phyloP scores from a whole-genome alignment of 2,329 filamentous ascomycete genomes.

The Botrytis aclada region DNA sequence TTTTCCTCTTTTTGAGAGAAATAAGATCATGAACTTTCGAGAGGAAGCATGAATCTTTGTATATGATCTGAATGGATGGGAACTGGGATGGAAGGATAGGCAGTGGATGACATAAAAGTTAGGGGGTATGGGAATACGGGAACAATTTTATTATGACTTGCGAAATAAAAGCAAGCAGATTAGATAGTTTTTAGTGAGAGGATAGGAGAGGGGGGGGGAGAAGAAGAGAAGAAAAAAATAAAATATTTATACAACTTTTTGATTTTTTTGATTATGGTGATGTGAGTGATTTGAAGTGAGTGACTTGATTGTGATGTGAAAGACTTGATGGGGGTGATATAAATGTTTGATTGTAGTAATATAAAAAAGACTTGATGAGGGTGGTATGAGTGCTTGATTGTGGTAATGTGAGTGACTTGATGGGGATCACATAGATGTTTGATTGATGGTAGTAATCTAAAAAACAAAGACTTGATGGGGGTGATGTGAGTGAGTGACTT shows the following conservation, averaged over 20 bases:
- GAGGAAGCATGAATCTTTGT: conserved; percentile 8
- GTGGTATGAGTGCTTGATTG: too few relatives aligned
- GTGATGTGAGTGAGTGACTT: too few relatives aligned
- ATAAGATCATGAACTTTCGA: neutral
- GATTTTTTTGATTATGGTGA: neutral
- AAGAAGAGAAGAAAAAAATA: neutral
- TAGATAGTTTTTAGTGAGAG: conserved; percentile 4
- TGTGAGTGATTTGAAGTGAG: neutral
- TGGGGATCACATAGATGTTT: too few relatives aligned
- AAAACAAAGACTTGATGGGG: too few relatives aligned
- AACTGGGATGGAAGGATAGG: neutral
- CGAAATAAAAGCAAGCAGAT: neutral
- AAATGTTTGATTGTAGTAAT: too few relatives aligned
- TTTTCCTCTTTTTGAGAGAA: conserved; percentile 6
- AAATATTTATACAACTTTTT: neutral
- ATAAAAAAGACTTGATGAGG: too few relatives aligned
- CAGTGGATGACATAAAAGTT: conserved; percentile 11
- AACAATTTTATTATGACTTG: conserved; percentile 3
- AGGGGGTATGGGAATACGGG: neutral
- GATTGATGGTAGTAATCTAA: too few relatives aligned
- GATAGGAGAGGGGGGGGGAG: neutral
- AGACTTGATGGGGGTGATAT: too few relatives aligned
- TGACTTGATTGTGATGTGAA: too few relatives aligned
- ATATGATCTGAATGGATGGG: conserved; percentile 15
- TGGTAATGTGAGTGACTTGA: too few relatives aligned